A percentile compares a stretch with the other conserved stretches of the same genome.
Conservation (phyloP, 768 basidiomycete genomes). For the Leccinum arenicola region DNA sequence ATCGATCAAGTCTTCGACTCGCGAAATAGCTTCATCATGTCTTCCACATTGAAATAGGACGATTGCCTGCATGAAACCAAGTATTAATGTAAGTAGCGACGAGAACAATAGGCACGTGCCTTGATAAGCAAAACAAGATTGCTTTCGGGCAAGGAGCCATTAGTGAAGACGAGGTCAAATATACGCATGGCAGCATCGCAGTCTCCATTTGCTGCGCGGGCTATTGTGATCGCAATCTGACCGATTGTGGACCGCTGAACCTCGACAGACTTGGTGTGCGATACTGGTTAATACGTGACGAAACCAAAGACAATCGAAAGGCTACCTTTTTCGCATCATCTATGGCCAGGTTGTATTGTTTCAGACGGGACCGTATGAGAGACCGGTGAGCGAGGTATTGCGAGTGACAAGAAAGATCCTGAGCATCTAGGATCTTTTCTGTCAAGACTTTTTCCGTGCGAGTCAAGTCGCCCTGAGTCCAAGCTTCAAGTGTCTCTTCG, state of each 20-base stretch:
- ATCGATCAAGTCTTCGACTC: background rate
- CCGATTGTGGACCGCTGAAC: conserved; percentile 5
- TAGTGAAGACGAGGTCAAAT: conserved; percentile 11
- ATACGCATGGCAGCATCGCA: background rate
- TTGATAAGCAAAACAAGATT: conserved; percentile 11
- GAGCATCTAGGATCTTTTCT: no score
- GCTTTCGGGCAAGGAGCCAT: background rate
- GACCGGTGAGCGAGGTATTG: no score
- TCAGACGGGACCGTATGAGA: no score
- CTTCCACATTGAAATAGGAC: conserved; percentile 7
- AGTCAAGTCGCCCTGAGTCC: no score
- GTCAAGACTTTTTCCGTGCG: no score
- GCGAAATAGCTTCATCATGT: background rate
- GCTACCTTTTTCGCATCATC: no score
- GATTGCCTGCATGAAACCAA: background rate
- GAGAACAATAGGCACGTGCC: background rate
- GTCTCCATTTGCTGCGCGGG: background rate
- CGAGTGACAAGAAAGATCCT: no score
- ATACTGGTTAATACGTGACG: background rate
- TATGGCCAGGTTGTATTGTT: no score
- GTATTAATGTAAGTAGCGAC: background rate
- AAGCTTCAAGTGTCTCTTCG: no score
- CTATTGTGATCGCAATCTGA: conserved; percentile 8
- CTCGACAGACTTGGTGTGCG: background rate
- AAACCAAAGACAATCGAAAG: no score